A percentile compares a stretch with the other conserved stretches of the same genome.
Evolutionary conservation across 495 filamentous ascomycete species (phyloP).

Genomic region (Extremus antarcticus): DNA sequence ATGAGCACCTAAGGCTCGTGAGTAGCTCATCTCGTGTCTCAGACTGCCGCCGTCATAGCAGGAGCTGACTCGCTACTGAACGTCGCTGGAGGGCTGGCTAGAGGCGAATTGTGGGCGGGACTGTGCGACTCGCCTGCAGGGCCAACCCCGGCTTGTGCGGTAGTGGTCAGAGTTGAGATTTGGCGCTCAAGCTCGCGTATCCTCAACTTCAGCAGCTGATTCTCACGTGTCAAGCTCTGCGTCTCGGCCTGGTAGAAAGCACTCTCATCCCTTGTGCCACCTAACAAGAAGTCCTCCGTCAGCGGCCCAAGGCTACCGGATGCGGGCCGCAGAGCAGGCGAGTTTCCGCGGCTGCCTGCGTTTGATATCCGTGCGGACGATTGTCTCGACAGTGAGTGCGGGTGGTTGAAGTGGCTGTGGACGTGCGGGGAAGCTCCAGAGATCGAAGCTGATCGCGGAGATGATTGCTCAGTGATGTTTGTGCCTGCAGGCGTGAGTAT

Average conservation of each 20-base stretch:
- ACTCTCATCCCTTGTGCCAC: slow-evolving; percentile 53
- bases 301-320: slow-evolving; percentile 6
- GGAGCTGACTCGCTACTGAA: not conserved
- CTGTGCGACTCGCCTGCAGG: not conserved
- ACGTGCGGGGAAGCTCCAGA: slow-evolving; percentile 43
- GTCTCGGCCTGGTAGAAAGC: slow-evolving; percentile 90
- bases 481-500: slow-evolving; percentile 35
- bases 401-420: slow-evolving; percentile 36
- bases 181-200: slow-evolving; percentile 60
- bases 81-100: slow-evolving; percentile 4
- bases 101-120: slow-evolving; percentile 8
- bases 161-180: not conserved
- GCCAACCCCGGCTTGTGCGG: not conserved
- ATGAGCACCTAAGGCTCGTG: too few relatives aligned
- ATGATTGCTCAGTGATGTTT: slow-evolving; percentile 3
- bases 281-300: slow-evolving; percentile 17
- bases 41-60: not conserved
- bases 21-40: too few relatives aligned
- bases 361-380: slow-evolving; percentile 30
- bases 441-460: slow-evolving; percentile 12
- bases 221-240: slow-evolving; percentile 74
- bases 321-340: slow-evolving; percentile 6
- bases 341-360: slow-evolving; percentile 9
- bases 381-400: slow-evolving; percentile 37
- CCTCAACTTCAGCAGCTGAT: slow-evolving; percentile 79